A percentile compares a stretch with the other conserved stretches of the same genome.
Evolutionary conservation across 1,139 yeast species (phyloP).

Genomic region (Blastobotrys persicus): DNA sequence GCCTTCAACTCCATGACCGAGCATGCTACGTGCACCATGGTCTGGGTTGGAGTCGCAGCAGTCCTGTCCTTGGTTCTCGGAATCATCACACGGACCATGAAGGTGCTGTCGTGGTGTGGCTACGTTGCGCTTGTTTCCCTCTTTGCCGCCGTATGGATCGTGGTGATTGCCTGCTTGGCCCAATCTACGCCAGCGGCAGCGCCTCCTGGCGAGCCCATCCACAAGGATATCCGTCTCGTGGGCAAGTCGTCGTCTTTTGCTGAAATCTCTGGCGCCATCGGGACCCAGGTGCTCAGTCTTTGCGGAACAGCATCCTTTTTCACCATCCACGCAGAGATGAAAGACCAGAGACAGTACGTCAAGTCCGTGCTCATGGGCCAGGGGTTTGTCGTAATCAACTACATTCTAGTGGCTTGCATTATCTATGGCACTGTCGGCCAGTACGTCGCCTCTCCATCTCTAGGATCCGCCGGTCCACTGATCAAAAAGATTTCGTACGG

Average conservation of each 20-base stretch:
- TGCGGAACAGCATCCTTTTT: constrained; percentile 15
- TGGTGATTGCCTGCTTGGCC: constrained; percentile 13
- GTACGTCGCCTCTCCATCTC: constrained; percentile 17
- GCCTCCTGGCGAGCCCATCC: constrained; percentile 5
- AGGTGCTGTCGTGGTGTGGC: constrained; percentile 14
- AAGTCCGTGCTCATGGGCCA: constrained; percentile 12
- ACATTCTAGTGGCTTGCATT: constrained; percentile 12
- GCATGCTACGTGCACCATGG: constrained; percentile 15
- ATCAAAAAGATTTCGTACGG: constrained; percentile 17
- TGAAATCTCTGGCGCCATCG: constrained; percentile 12
- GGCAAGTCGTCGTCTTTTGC: constrained; percentile 9
- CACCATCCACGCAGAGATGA: constrained; percentile 17
- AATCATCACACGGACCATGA: constrained; percentile 13
- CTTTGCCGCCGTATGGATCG: constrained; percentile 14
- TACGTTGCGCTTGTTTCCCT: constrained; percentile 14
- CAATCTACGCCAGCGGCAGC: constrained; percentile 15
- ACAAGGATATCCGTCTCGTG: constrained; percentile 8
- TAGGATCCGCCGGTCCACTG: constrained; percentile 18
- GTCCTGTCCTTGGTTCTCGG: constrained; percentile 6
- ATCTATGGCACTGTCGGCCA: constrained; percentile 15
- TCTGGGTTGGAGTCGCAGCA: constrained; percentile 13
- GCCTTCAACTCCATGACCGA: constrained; percentile 12
- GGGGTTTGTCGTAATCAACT: constrained; percentile 13
- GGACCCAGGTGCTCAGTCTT: constrained; percentile 14
- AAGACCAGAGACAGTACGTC: constrained; percentile 10